Conservation (phyloP, 495 filamentous ascomycete species). For the Hypoxylon rickii region DNA sequence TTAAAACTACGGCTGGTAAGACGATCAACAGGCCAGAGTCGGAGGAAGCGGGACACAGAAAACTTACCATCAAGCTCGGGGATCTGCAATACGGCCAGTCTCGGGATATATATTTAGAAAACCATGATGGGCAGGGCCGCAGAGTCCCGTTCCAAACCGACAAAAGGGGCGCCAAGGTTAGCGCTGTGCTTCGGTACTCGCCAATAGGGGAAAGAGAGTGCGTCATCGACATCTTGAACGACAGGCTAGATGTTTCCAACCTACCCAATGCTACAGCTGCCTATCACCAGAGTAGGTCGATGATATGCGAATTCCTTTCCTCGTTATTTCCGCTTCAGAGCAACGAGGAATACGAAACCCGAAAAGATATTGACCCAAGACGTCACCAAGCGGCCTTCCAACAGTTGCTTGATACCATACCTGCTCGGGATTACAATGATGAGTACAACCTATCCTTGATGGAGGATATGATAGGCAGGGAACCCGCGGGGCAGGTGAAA, state of each 20-base stretch:
- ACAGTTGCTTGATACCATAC: slow-evolving; percentile 35
- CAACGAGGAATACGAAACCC: slow-evolving; percentile 36
- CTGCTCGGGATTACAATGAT: slow-evolving; percentile 30
- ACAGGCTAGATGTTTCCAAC: slow-evolving; percentile 5
- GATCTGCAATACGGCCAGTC: slow-evolving; percentile 55
- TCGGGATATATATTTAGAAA: slow-evolving; percentile 47
- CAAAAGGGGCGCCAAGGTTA: slow-evolving; percentile 11
- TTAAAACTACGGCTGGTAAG: slow-evolving; percentile 44
- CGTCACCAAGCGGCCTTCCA: slow-evolving; percentile 11
- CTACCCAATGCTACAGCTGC: slow-evolving; percentile 36
- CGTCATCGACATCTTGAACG: background rate
- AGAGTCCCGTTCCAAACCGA: background rate
- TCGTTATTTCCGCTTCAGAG: slow-evolving; percentile 35
- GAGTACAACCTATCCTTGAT: slow-evolving; percentile 41
- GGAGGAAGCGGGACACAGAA: slow-evolving; percentile 3
- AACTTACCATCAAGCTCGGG: slow-evolving; percentile 41
- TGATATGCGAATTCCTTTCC: slow-evolving; percentile 45
- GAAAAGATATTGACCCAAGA: background rate
- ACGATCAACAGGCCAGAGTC: slow-evolving; percentile 32
- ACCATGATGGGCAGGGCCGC: background rate
- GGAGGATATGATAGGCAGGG: slow-evolving; percentile 40
- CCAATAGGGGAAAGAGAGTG: slow-evolving; percentile 9
- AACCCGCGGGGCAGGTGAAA: slow-evolving; percentile 42
- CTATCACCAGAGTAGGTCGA: slow-evolving; percentile 51
- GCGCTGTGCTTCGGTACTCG: slow-evolving; percentile 41